Evolutionary conservation across 441 rosid species (phyloP).

Genomic region (Cnidoscolus chayamansa): DNA sequence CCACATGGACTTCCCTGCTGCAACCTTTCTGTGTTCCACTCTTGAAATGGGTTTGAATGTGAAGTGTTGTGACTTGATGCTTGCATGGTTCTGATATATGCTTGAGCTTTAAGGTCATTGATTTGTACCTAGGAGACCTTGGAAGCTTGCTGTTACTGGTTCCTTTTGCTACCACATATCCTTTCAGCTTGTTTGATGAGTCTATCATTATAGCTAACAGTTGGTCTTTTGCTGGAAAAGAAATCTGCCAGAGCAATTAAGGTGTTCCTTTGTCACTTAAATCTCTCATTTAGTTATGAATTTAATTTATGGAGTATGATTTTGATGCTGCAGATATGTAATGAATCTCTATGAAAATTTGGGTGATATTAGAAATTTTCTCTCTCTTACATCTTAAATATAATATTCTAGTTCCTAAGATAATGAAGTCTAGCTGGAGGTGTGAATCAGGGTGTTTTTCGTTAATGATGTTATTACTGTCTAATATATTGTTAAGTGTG

Average conservation of each 20-base stretch:
- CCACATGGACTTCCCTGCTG: background rate
- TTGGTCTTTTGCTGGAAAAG: background rate
- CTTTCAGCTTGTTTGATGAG: background rate
- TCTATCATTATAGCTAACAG: background rate
- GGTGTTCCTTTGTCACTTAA: background rate
- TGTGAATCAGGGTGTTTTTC: background rate
- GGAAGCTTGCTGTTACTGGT: background rate
- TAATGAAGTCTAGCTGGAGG: background rate
- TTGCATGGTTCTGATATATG: background rate
- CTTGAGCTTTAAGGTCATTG: background rate
- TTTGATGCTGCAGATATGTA: background rate
- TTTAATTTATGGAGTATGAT: background rate
- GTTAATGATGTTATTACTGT: background rate
- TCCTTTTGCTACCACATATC: background rate
- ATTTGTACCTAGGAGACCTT: background rate
- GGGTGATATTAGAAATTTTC: background rate
- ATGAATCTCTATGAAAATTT: background rate
- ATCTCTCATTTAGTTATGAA: background rate
- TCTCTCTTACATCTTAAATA: background rate
- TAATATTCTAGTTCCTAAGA: background rate
- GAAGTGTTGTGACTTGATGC: too few species aligned
- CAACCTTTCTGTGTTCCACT: background rate
- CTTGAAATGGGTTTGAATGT: background rate
- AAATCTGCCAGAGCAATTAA: background rate
- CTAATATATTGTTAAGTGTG: background rate